These are phyloP conservation scores for Helotiales sp. DNA, from an alignment of 2,329 filamentous ascomycete genomes.

Conservation along the genomic window DNA sequence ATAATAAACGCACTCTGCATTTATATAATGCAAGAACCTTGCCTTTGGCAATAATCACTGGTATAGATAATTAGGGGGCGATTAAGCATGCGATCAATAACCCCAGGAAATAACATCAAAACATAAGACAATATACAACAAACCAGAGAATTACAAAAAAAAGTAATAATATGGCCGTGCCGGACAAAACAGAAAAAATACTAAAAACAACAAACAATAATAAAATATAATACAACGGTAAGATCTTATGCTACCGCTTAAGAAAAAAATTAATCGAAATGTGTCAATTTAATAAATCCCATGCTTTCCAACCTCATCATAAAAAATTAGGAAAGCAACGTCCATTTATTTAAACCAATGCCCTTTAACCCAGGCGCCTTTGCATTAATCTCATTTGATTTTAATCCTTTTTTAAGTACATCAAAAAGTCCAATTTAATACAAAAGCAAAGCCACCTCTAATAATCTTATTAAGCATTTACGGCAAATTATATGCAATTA, in stretches of 20 bases:
- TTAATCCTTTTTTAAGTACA: neutral
- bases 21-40: neutral
- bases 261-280: constrained; percentile 1
- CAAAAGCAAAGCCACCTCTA: constrained; percentile 18
- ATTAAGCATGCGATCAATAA: constrained; percentile 3
- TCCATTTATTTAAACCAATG: neutral
- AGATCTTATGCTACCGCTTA: constrained; percentile 7
- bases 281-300: constrained; percentile 1
- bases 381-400: neutral
- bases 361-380: neutral
- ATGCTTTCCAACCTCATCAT: constrained; percentile 9
- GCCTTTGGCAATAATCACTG: neutral
- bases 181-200: constrained; percentile 2
- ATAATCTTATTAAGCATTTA: constrained; percentile 14
- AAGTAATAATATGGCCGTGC: neutral
- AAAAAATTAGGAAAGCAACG: constrained; percentile 3
- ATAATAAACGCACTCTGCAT: neutral
- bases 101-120: constrained; percentile 12
- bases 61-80: neutral
- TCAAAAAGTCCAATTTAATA: constrained; percentile 17
- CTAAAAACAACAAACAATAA: neutral
- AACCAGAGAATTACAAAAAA: neutral
- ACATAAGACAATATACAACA: neutral
- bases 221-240: neutral
- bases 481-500: constrained; percentile 10